Evolutionary conservation across 2,329 filamentous ascomycete species (phyloP).

Genomic region (Fusarium sp.): DNA sequence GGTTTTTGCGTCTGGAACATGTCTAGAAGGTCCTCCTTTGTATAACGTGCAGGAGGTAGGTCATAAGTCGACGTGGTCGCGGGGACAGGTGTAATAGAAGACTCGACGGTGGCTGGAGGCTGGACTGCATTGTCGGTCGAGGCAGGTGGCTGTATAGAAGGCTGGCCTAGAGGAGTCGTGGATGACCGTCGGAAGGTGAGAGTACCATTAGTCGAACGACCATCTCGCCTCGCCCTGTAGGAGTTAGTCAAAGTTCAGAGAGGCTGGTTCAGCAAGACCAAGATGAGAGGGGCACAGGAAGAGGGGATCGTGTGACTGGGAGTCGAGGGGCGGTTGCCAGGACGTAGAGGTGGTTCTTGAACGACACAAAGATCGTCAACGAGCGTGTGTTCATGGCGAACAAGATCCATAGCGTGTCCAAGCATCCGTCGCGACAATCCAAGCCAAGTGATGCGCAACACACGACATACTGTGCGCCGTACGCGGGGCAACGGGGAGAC

Average conservation of each 20-base stretch:
- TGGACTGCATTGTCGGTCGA: constrained; percentile 56
- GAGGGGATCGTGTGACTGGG: constrained; percentile 9
- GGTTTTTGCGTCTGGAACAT: constrained; percentile 71
- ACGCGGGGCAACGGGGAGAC: constrained; percentile 28
- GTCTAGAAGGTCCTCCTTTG: constrained; percentile 81
- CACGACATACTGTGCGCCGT: constrained; percentile 17
- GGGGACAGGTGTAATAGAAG: constrained; percentile 48
- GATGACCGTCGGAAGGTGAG: constrained; percentile 74
- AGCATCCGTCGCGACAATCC: constrained; percentile 23
- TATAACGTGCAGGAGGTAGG: constrained; percentile 71
- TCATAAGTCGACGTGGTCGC: constrained; percentile 47
- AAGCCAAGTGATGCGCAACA: constrained; percentile 18
- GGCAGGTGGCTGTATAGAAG: constrained; percentile 52
- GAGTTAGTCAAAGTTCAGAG: constrained; percentile 24
- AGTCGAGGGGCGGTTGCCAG: background rate
- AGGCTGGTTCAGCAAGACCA: background rate
- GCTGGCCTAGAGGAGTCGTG: constrained; percentile 64
- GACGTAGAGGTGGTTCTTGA: background rate
- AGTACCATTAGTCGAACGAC: constrained; percentile 71
- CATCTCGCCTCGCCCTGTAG: constrained; percentile 68
- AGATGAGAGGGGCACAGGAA: constrained; percentile 17
- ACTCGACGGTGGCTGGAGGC: constrained; percentile 51
- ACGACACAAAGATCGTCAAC: background rate
- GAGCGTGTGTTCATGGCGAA: background rate
- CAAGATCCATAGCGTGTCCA: background rate